Conservation (phyloP, 768 basidiomycete genomes). For the Pisolithus sp. region DNA sequence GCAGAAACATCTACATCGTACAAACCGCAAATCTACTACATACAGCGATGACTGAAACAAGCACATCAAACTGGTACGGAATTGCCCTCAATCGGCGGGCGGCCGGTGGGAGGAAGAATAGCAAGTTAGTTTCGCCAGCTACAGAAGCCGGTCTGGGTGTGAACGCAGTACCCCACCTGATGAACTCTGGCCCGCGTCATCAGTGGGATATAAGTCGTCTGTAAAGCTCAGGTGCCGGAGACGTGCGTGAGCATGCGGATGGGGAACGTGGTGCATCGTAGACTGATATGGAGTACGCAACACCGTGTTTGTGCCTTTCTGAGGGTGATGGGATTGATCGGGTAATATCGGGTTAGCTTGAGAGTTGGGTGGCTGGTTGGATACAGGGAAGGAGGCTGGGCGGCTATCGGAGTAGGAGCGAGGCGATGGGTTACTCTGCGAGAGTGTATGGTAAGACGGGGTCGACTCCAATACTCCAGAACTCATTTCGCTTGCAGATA, state of each 20-base stretch:
- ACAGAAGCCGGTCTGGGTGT: slow-evolving; percentile 38
- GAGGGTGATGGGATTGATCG: slow-evolving; percentile 12
- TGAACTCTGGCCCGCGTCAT: slow-evolving; percentile 21
- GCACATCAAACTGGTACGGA: slow-evolving; percentile 9
- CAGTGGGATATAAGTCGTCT: slow-evolving; percentile 31
- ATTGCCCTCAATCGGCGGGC: background rate
- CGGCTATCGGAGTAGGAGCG: slow-evolving; percentile 16
- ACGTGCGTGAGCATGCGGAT: slow-evolving; percentile 71
- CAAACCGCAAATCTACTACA: slow-evolving; percentile 20
- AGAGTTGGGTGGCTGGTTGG: slow-evolving; percentile 15
- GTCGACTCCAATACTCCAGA: slow-evolving; percentile 5
- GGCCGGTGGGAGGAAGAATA: too few relatives aligned
- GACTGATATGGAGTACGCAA: slow-evolving; percentile 55
- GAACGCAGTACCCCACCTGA: slow-evolving; percentile 32
- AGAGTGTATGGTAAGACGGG: slow-evolving; percentile 11
- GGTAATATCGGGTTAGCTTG: slow-evolving; percentile 16
- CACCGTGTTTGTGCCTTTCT: slow-evolving; percentile 32
- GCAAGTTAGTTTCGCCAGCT: slow-evolving; percentile 10
- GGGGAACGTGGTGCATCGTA: slow-evolving; percentile 73
- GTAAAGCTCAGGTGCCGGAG: slow-evolving; percentile 54
- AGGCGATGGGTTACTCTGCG: slow-evolving; percentile 21
- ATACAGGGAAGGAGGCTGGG: slow-evolving; percentile 8
- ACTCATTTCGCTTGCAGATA: slow-evolving; percentile 12
- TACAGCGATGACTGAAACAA: slow-evolving; percentile 3
- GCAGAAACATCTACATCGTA: slow-evolving; percentile 18